Conservation (phyloP, 495 filamentous ascomycete genomes). For the Tuber aestivum region DNA sequence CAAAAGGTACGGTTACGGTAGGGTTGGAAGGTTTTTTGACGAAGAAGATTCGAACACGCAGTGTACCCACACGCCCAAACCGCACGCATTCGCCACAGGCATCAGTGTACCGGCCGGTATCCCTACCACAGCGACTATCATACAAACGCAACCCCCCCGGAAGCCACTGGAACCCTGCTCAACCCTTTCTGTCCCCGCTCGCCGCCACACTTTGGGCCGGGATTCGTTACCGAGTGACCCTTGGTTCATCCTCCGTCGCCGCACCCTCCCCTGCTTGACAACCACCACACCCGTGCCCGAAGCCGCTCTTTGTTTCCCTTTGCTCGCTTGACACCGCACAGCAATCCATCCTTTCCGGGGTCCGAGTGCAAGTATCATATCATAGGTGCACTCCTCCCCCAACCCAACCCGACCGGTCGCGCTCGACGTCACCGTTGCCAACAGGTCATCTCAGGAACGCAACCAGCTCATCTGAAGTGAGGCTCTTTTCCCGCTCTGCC, state of each 20-base stretch:
- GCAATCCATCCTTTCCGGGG: conserved; percentile 32
- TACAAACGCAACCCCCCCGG: neutral
- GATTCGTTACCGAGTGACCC: neutral
- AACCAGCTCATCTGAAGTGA: conserved; percentile 26
- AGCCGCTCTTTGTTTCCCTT: conserved; percentile 45
- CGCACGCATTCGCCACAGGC: neutral
- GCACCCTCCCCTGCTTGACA: conserved; percentile 21
- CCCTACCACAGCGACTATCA: neutral
- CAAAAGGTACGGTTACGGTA: neutral
- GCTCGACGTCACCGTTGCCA: conserved; percentile 4
- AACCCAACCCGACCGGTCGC: neutral
- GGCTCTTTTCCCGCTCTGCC: conserved; percentile 27
- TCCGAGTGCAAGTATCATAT: neutral
- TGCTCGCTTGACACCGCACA: conserved; percentile 42
- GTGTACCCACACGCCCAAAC: conserved; percentile 11
- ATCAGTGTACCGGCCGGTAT: neutral
- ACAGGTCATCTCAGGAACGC: neutral
- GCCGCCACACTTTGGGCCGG: neutral
- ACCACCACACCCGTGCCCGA: conserved; percentile 34
- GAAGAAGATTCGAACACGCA: conserved; percentile 10
- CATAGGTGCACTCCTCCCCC: neutral
- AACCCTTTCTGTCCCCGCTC: neutral
- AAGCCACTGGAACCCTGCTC: neutral
- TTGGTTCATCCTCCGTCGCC: conserved; percentile 3
- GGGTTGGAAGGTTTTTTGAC: neutral